Base-by-base conservation (phyloP, 164 flowering plant genomes). In the Vitis amurensis region DNA sequence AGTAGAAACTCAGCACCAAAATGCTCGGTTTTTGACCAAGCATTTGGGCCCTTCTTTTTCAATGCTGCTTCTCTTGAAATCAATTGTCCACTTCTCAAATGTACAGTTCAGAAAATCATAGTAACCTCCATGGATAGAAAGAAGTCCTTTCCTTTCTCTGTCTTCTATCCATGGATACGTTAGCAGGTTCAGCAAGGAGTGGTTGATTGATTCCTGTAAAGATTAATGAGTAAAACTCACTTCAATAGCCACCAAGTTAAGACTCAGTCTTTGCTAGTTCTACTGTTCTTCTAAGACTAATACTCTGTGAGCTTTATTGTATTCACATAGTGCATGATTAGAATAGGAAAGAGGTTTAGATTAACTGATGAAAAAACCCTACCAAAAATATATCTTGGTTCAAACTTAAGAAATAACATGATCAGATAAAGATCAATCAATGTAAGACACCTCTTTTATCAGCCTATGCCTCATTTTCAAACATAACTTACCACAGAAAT, bases 131-230 rank as follows among this genome's bases (percentile, higher is more conserved):
- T 86, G 88, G 56, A 89, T 77, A 8, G 78, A 68, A 27, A 89
- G 83, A 31, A 56, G 11, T 57, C 83, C 86, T 50, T 73, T 78
- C 44, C 51, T 67, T 67, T 83, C 86, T 73, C 71, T 78, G 58
- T 86, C 83, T 74, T 82, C 79, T 52, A 87, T 83, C 93, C 93
- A 89, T 15, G 91, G 91, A 74, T 89, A 89, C 29, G 86, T 71
- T 7, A 84, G 77, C 76, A 87, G 68, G 74, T 83, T 87, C 73
- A 66, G 5, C 72, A 89, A 53, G 23, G 93, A 89, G 51, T 49
- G 57, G 66, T 82, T 84, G 48, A 89, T 55, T 17, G 93, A 89
- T 74, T 84, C 93, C 93, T 89, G 85, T 50, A 74, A 62, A 37
- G 63, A 7, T 11, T 27, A 37, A 37, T 67, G 50, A 13, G 29